These are phyloP conservation scores for Lavandula angustifolia DNA, from an alignment of 257 asterid genomes.

Conservation along the genomic window DNA sequence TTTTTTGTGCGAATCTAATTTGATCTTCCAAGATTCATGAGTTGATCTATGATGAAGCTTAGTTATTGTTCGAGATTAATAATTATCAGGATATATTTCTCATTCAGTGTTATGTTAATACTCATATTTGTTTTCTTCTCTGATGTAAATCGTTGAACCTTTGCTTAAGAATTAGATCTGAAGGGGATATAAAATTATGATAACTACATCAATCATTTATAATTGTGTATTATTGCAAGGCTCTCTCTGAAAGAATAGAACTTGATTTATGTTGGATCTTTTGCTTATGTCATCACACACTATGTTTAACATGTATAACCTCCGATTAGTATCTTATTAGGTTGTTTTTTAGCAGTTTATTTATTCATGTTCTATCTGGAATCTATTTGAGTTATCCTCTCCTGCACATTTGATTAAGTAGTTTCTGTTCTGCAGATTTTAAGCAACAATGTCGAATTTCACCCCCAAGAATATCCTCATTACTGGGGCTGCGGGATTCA, in stretches of 20 bases:
- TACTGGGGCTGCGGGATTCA: conserved; percentile 99
- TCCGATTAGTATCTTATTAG: not conserved
- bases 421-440: conserved; percentile 36
- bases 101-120: not conserved
- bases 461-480: conserved; percentile 91
- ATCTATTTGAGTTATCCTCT: not conserved
- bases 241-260: not conserved
- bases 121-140: conserved; percentile 1
- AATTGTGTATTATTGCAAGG: not conserved
- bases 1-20: conserved; percentile 6
- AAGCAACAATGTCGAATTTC: conserved; percentile 55
- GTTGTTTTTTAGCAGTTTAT: not conserved
- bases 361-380: not conserved
- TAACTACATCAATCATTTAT: not conserved
- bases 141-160: not conserved
- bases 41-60: conserved; percentile 24
- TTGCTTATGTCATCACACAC: not conserved
- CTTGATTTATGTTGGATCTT: conserved; percentile 9
- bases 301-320: not conserved
- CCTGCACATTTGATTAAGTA: conserved; percentile 8
- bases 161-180: not conserved
- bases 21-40: conserved; percentile 26
- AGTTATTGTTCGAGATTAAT: conserved; percentile 18
- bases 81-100: conserved; percentile 14
- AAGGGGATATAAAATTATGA: not conserved